These are phyloP conservation scores for Elsinoe fawcettii DNA, from an alignment of 2,329 filamentous ascomycete species.

Conservation along the genomic window DNA sequence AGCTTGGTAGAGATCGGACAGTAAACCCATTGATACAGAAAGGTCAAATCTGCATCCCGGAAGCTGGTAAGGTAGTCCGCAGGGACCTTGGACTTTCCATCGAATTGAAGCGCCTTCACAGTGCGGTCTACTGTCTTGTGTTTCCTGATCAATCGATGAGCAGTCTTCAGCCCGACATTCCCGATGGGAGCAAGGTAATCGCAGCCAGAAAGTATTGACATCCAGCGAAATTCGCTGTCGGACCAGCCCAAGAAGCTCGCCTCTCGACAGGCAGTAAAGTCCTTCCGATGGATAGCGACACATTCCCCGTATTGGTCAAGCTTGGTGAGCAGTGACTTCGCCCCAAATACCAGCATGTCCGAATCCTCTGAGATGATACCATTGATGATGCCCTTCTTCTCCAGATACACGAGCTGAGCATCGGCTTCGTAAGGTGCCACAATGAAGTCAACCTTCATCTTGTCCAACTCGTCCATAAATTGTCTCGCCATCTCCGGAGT, in stretches of 20 bases:
- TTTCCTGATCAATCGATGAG: slow-evolving; percentile 81
- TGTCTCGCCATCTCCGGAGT: slow-evolving; percentile 92
- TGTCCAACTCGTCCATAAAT: slow-evolving; percentile 80
- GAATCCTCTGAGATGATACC: slow-evolving; percentile 96
- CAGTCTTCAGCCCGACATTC: slow-evolving; percentile 85
- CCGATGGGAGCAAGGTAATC: slow-evolving; percentile 86
- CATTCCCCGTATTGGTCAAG: slow-evolving; percentile 90
- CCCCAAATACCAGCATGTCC: slow-evolving; percentile 89
- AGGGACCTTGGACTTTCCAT: slow-evolving; percentile 76
- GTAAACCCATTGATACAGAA: slow-evolving; percentile 89
- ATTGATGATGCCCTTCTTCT: slow-evolving; percentile 71
- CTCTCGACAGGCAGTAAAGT: slow-evolving; percentile 83
- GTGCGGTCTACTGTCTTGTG: slow-evolving; percentile 80
- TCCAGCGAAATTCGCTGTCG: slow-evolving; percentile 80
- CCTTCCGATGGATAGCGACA: slow-evolving; percentile 78
- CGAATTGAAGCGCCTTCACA: slow-evolving; percentile 76
- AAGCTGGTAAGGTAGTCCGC: slow-evolving; percentile 74
- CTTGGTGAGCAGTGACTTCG: slow-evolving; percentile 83
- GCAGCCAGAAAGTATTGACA: slow-evolving; percentile 95
- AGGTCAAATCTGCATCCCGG: slow-evolving; percentile 80
- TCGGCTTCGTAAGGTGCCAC: slow-evolving; percentile 97
- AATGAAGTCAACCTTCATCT: slow-evolving; percentile 69
- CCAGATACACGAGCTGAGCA: slow-evolving; percentile 90
- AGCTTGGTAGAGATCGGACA: slow-evolving; percentile 65
- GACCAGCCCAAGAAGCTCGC: slow-evolving; percentile 87